Base-by-base conservation (phyloP, 768 basidiomycete genomes). In the Lactarius tabidus region DNA sequence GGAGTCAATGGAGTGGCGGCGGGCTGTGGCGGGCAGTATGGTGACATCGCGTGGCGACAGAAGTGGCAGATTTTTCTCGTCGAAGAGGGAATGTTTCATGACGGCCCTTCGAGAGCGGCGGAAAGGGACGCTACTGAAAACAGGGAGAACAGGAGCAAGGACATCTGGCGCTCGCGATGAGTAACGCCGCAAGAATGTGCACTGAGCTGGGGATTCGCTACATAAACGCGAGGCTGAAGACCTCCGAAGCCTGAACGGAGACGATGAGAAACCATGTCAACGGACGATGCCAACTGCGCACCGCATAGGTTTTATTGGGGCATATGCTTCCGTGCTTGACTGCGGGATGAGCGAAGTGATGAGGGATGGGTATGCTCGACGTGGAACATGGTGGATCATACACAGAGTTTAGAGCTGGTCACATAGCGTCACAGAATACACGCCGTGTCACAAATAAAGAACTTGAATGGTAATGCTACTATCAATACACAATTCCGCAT, bases 331-430 rank as follows among this genome's bases (percentile, higher is more conserved):
- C 51, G 31, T 31, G 48, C 60, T 43, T 35, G 48, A 26, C 20
- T 31, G 31, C 23, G 39, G 28, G 29, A 28, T 17, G 20, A 20
- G 28, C 28, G 18, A 2, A 20, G 35, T 26, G 20, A 26, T 26
- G 20, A 31, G 20, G 41, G 77, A 75, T 31, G 73, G 69, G 78
- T 82, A 86, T 55, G 83, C 84, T 57, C 79, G 80, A 67, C 77
- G 77, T 23, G 84, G 73, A 56, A 73, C 79, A 80, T 78, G 74
- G 72, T 77, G 70, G 70, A 72, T 72, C 79, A 80, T 80, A 74
- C 79, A 80, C 77, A 31, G 41, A 48, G 48, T n/a, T 7, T 77
- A 31, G 41, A 48, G 48, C 15, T 7, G 1, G 43, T 65, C 43
- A 57, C 59, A n/a, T n/a, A n/a, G n/a, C n/a, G n/a, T n/a, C n/a